Base-by-base conservation (phyloP, 768 basidiomycete species). In the Gelatoporia subvermispora region DNA sequence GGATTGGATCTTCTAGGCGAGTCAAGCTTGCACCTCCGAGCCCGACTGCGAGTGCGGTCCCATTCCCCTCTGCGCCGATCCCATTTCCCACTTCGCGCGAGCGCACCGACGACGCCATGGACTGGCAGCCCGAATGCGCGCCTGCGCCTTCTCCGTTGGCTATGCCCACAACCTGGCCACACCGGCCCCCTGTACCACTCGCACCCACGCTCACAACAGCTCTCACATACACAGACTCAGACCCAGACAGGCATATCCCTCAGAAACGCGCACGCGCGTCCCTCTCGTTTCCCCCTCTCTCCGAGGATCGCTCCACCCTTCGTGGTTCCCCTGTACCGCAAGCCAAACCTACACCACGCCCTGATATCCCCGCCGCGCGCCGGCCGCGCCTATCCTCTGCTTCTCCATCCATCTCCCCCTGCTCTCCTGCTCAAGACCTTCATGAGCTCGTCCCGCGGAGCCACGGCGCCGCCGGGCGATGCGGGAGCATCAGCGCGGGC, bases 11-110 rank as follows among this genome's bases (percentile, higher is more conserved):
- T n/a, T n/a, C n/a, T n/a, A n/a, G n/a, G n/a, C n/a, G n/a, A n/a
- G 10, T 9, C 13, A 15, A 24, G 21, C 18, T 25, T 45, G 24
- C 35, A 16, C 41, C 43, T 10, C 43, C 25, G n/a, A 40, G 16
- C 37, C 43, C 48, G 66, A 57, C 25, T n/a, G n/a, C n/a, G n/a
- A n/a, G n/a, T n/a, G 61, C 62, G 38, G 64, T 72, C 38, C 69
- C 71, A n/a, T 72, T 72, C 46, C 70, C 71, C 38, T 64, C 64
- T 17, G 43, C 62, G 8, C 50, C 59, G 24, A 62, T 56, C 28
- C 54, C 52, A 1, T 58, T 50, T n/a, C 56, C 56, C 2, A 35
- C 55, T 4, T 20, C 35, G 18, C 51, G 56, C 16, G 50, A 55
- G 5, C 39, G 25, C 23, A 57, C 59, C 50, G 48, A 17, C 18